Evolutionary conservation across 257 asterid genomes (phyloP), one percentile per base, ranked within the genome.

Genomic region (Solanum clarkiae): DNA sequence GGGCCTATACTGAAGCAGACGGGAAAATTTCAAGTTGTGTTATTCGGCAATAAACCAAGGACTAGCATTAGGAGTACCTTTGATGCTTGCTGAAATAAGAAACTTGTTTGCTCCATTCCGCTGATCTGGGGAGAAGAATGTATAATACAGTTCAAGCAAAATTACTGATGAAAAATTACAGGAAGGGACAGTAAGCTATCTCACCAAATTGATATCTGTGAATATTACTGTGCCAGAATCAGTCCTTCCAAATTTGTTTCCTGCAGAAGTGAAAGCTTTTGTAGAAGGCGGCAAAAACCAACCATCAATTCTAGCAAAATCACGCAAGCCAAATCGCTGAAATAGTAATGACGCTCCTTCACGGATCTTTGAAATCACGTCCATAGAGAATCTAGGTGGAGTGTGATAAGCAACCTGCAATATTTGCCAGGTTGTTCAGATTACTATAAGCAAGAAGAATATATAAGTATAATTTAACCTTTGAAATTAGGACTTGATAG

Each of bases 91-190:
- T 95, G 98, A 92, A 95, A 95, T 62, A 95, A 86, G 93, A 95
- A 95, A 88, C 98, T 95, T 47, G 98, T 95, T 91, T 95, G 98
- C 89, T 93, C 97, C 98, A 95, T 95, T 84, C 98, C 98, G 85
- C 98, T 95, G 86, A 95, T 93, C 98, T 95, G 88, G 83, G 87
- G 83, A 85, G 56, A 80, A 54, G 81, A 59, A 86, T 83, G 55
- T 40, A 84, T 74, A 62, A 70, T n/a, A 74, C n/a, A 54, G 87
- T 68, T 79, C 42, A 60, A 85, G 70, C 81, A n/a, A 56, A 71
- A 62, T 65, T 65, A 86, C 56, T 59, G 71, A 56, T 82, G 18
- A 69, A 57, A 4, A 53, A 85, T 86, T 54, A 54, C 54, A 42
- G 62, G 71, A 69, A 59, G 62, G 40, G 86, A 54, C 59, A 83